Evolutionary conservation across 257 asterid species (phyloP), one percentile per base, ranked within the genome.

Genomic region (Ilex asprella): DNA sequence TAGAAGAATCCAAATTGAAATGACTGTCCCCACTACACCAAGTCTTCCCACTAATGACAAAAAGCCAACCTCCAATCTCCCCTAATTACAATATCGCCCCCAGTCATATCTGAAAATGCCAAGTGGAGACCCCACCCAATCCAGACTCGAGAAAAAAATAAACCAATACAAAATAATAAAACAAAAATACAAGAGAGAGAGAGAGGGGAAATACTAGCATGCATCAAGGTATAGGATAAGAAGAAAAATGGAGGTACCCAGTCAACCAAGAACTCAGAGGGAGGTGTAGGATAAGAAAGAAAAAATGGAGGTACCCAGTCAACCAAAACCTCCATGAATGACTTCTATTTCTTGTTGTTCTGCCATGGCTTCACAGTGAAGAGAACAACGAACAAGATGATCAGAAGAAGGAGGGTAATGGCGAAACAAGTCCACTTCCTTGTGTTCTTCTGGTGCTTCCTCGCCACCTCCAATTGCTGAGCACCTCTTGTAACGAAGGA

Each of bases 401-500:
- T 68, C 31, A 76, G 51, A 11, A 76, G 62, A 56, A 79, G 64
- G n/a, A 79, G 69, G 5, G 73, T 73, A 50, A 76, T 76, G 2
- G 60, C 84, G 32, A 56, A 67, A 31, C 82, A 79, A 58, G 81
- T 62, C 84, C 84, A 75, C 41, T 79, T 79, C 39, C 84, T 72
- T 31, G 77, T 69, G 53, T 65, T 79, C 75, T 69, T 79, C 74
- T 75, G 84, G 62, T 69, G 79, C 68, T 70, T 75, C 56, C 72
- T 72, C 0, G 84, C 84, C n/a, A 58, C 72, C 61, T 64, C 55
- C 14, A 75, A 64, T 50, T 75, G 79, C 50, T 76, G 69, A 43
- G 71, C 52, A 10, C 84, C 84, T 0, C 65, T 67, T 14, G 72
- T 60, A 1, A 79, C 78, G 55, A 49, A 79, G 2, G 81, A 76